Evolutionary conservation across 305 asterid genomes (phyloP), one percentile per base, ranked within the genome.

Genomic region (Solanum chacoense): DNA sequence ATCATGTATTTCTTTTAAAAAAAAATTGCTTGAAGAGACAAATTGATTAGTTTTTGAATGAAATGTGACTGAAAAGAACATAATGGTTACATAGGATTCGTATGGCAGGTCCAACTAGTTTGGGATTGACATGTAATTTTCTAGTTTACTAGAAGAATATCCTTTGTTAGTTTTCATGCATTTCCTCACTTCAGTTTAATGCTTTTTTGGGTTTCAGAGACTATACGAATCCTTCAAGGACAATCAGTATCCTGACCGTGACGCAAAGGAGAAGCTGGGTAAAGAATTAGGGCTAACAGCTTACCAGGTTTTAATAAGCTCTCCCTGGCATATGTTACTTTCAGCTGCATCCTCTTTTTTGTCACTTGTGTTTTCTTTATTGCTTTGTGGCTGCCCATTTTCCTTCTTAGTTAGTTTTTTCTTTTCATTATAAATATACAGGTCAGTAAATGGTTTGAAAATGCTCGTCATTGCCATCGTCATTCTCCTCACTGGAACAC

Each of bases 401-500:
- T 29, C 20, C 24, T 45, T 4, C 55, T 67, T 45, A 80, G 26
- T 45, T 88, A 85, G 26, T 36, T 88, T 69, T 31, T 88, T 35
- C 81, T 74, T 88, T 67, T 26, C 12, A 7, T 80, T 26, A 87
- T 26, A 87, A 63, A 28, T 65, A 26, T 79, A 65, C 94, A 95
- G 98, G 97, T 97, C 45, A 18, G 88, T 86, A 96, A 95, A 91
- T 97, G 99, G 99, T 97, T 97, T 75, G 98, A 93, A 78, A 96
- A 97, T 93, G 93, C 98, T 85, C 96, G 99, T 29, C 95, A 98
- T 98, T 94, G 97, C 91, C 91, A 63, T 88, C 91, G 94, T 88
- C 98, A 96, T 91, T 91, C 95, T 88, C 88, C 95, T 89, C 90
- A 31, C 40, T 78, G 90, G 89, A 92, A 90, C 74, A 84, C 94